Evolutionary conservation across 1,284 basidiomycete genomes (phyloP), one percentile per base, ranked within the genome.

Genomic region (Anthracocystis panici-leucophaei): DNA sequence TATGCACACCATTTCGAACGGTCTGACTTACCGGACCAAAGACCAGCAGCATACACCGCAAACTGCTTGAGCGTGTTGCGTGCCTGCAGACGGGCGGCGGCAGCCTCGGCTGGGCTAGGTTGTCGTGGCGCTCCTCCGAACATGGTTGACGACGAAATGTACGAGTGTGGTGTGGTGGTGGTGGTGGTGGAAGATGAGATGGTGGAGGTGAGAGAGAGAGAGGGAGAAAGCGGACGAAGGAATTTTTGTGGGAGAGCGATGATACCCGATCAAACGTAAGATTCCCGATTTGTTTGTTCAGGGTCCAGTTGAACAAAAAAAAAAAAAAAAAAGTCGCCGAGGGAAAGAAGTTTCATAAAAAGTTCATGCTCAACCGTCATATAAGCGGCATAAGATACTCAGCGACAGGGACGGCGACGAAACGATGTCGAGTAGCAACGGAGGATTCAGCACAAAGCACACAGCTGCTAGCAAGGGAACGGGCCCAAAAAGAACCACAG

Each of bases 111-210:
- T 14, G 74, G 46, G 16, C 45, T 51, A 5, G 69, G 74, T 61
- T 70, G 60, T n/a, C 55, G 42, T 31, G 73, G 73, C 7, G 65
- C 65, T 42, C 74, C 74, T 58, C 74, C 74, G 55, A 76, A 76
- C 74, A 76, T 76, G 16, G 21, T 67, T 51, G 23, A 12, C 38
- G 53, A 27, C n/a, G 25, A 0, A 0, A 2, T 44, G 27, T 31
- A 18, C 9, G n/a, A 31, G 23, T 29, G 7, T 31, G 42, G 38
- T 8, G 41, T 38, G 50, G 38, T 45, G 27, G 31, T 31, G 33
- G 27, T 35, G n/a, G 11, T 31, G 63, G 38, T 25, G 25, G 27
- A 49, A 21, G 12, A 25, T 11, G 44, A 21, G 29, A 20, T 44
- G 52, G 53, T 23, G 29, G 38, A 29, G 31, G 35, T 3, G 29